phyloP scores from a whole-genome alignment of 73 alveolate genomes.

The Paramecium tetraurelia region DNA sequence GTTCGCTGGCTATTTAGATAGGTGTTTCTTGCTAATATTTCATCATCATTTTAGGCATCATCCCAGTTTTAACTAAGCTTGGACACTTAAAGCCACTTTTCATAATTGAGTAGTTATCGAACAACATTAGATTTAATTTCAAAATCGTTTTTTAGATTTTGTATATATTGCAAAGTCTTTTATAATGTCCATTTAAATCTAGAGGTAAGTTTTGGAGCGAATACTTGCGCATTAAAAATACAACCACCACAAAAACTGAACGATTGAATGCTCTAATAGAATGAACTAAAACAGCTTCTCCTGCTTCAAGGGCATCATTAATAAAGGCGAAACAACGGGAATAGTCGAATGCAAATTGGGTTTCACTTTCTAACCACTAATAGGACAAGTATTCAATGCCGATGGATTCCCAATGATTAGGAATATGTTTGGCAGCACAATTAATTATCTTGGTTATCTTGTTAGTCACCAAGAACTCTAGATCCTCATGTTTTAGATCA shows the following conservation, averaged over 20 bases:
- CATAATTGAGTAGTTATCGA: neutral
- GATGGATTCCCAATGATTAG: conserved; percentile 91
- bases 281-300: conserved; percentile 75
- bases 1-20: neutral
- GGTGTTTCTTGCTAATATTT: neutral
- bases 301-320: conserved; percentile 67
- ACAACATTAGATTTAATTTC: neutral
- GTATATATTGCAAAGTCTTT: neutral
- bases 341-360: neutral
- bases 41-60: neutral
- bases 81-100: neutral
- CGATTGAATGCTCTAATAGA: conserved; percentile 71
- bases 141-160: neutral
- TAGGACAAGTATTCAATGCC: conserved; percentile 88
- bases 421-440: conserved; percentile 92
- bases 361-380: conserved; percentile 82
- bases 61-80: conserved; percentile 1
- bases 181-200: neutral
- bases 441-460: conserved; percentile 91
- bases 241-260: conserved; percentile 60
- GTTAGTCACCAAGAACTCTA: conserved; percentile 89
- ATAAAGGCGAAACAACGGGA: conserved; percentile 60
- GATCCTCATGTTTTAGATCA: conserved; percentile 59
- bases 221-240: conserved; percentile 66
- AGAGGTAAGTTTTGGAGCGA: neutral